Evolutionary conservation across 768 basidiomycete genomes (phyloP), one percentile per base, ranked within the genome.

Genomic region (Crucibulum laeve): DNA sequence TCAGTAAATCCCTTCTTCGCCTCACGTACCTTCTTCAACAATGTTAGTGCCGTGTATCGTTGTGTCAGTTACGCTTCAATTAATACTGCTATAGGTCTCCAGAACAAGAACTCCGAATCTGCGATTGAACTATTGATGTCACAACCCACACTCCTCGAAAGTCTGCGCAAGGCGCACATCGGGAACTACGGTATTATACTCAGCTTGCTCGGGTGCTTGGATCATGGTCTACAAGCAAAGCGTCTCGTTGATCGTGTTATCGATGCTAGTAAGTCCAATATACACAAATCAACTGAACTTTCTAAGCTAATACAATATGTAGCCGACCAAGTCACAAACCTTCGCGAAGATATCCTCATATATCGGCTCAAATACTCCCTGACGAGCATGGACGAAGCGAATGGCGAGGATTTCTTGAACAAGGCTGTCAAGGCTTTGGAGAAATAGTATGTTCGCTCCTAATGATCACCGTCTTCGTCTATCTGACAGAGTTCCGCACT

Each of bases 151-250:
- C 67, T 98, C 1, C 68, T 97, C 25, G 92, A 97, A 43, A 88
- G 83, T 54, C 70, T 96, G 11, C 82, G 91, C 36, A 94, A 87
- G 55, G 94, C 94, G 1, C 80, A 95, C 50, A 79, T 85, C 71
- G 96, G 96, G 34, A 92, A 87, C 52, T 99, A 96, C 58, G 82
- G 91, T 39, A 70, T 94, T 32, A 84, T 99, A 30, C 77, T 98
- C 23, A 91, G 91, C 56, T 73, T 99, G 36, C 72, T 98, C 4
- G 94, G 94, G n/a, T 92, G 86, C 53, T 65, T 99, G 37, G 96
- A 98, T 51, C 74, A 86, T 42, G 96, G 96, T 0, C 63, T 83
- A 25, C 78, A 79, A 52, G 78, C 84, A n/a, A 99, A 99, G 70
- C 80, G 71, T 43, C 73, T 98, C 2, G 94, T 94, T 0, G 96